Conservation (phyloP, 306 rosid genomes). For the Aeschynomene evenia region DNA sequence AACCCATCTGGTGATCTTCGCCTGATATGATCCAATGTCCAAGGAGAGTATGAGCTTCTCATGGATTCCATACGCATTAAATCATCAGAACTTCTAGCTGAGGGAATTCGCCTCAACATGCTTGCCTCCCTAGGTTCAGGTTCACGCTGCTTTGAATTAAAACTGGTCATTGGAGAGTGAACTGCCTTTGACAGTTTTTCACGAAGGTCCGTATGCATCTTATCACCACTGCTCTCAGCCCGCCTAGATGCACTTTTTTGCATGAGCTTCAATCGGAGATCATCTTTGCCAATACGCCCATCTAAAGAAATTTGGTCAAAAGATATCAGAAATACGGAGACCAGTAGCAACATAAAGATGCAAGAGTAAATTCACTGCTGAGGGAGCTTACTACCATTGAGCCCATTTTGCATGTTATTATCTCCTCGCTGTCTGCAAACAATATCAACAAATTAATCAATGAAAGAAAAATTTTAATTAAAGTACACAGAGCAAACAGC, state of each 20-base stretch:
- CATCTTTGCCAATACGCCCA: constrained; percentile 59
- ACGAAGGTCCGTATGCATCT: constrained; percentile 70
- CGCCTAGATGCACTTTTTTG: constrained; percentile 58
- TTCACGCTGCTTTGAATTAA: constrained; percentile 36
- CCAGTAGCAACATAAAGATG: constrained; percentile 25
- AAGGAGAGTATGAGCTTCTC: constrained; percentile 73
- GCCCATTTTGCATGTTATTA: constrained; percentile 41
- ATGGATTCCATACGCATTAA: constrained; percentile 57
- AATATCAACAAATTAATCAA: constrained; percentile 22
- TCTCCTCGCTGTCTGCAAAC: constrained; percentile 73
- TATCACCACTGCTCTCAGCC: constrained; percentile 44
- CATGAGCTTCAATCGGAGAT: constrained; percentile 85
- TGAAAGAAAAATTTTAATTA: constrained; percentile 10
- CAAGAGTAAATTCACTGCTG: constrained; percentile 30
- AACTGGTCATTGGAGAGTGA: constrained; percentile 31
- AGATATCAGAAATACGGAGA: constrained; percentile 24
- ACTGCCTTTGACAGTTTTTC: constrained; percentile 73
- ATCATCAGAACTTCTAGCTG: constrained; percentile 63
- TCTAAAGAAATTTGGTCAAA: constrained; percentile 35
- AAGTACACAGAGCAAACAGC: constrained; percentile 9
- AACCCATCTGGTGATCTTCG: constrained; percentile 50
- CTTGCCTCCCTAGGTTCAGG: constrained; percentile 53
- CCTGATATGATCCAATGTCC: constrained; percentile 71
- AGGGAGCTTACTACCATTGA: constrained; percentile 54
- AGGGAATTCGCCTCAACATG: constrained; percentile 48